These are phyloP conservation scores for Sclerotinia minor DNA, from an alignment of 2,329 filamentous ascomycete species.

Conservation along the genomic window DNA sequence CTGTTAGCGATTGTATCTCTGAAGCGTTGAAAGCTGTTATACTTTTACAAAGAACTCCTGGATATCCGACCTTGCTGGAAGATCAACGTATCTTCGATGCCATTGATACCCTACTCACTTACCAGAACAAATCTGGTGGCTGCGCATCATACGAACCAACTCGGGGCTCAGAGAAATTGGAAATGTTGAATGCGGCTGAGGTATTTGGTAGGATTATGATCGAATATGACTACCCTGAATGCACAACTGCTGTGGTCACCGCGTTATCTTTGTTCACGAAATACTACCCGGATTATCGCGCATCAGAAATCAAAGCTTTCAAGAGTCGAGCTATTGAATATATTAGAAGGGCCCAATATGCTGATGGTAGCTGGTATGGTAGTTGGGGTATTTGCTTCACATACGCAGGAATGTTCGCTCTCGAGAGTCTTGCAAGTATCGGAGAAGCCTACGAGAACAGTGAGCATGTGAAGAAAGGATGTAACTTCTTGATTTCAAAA, in stretches of 20 bases:
- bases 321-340: slow-evolving; percentile 74
- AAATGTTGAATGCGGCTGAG: slow-evolving; percentile 90
- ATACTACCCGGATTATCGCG: slow-evolving; percentile 78
- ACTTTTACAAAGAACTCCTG: slow-evolving; percentile 74
- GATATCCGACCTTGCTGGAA: slow-evolving; percentile 72
- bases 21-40: slow-evolving; percentile 88
- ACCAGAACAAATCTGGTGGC: slow-evolving; percentile 84
- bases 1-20: slow-evolving; percentile 90
- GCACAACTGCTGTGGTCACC: slow-evolving; percentile 91
- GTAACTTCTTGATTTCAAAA: slow-evolving; percentile 80
- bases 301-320: slow-evolving; percentile 71
- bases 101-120: slow-evolving; percentile 84
- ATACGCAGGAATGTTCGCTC: slow-evolving; percentile 93
- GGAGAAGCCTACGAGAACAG: slow-evolving; percentile 82
- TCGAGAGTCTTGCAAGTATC: slow-evolving; percentile 79
- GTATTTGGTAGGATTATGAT: slow-evolving; percentile 98
- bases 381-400: slow-evolving; percentile 98
- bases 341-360: slow-evolving; percentile 75
- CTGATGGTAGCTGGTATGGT: slow-evolving; percentile 95
- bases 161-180: slow-evolving; percentile 74
- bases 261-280: slow-evolving; percentile 79
- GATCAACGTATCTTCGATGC: slow-evolving; percentile 81
- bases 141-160: slow-evolving; percentile 88
- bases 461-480: slow-evolving; percentile 68
- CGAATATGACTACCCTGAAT: slow-evolving; percentile 97